Evolutionary conservation across 805 yeast species (phyloP), one percentile per base, ranked within the genome.

Genomic region (Priceomyces medius): DNA sequence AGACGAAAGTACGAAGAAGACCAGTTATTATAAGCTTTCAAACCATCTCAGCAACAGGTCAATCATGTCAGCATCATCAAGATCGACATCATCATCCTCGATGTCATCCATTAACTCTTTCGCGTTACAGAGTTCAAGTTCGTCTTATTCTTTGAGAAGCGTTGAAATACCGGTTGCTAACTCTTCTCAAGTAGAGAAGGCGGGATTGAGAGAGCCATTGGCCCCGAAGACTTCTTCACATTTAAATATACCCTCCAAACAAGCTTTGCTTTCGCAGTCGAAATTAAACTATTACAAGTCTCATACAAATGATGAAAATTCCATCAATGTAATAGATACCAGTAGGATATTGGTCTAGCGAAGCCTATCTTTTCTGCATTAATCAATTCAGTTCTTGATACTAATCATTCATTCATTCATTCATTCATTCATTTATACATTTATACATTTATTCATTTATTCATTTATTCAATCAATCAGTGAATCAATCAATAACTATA

Each of bases 21-120:
- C 51, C 40, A 56, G 59, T 42, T 63, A 61, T 45, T 64, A 65
- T 58, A 53, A 63, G 38, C 52, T 59, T 27, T 60, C 64, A 17
- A 56, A 51, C 40, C 40, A 58, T 14, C 50, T 43, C 45, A 39
- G 45, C 28, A 38, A 27, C 41, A 42, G 38, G 32, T 34, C 38
- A 14, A 28, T 40, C 26, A 32, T 23, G 10, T 41, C 49, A 14
- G 24, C 45, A 14, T 31, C 51, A 12, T 37, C 54, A 6, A 35
- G 54, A 1, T 36, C 50, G 7, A 35, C 37, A 20, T 42, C 51
- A 7, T 43, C 43, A 31, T 45, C 49, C 18, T 37, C 48, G 13
- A 45, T 55, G 13, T 54, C 59, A 18, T 40, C 43, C 36, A 42
- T 38, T 31, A 51, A 59, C 19, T 43, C 45, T 18, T 39, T 48